Evolutionary conservation across 2,329 filamentous ascomycete genomes (phyloP).

Genomic region (Xylaria sp.): DNA sequence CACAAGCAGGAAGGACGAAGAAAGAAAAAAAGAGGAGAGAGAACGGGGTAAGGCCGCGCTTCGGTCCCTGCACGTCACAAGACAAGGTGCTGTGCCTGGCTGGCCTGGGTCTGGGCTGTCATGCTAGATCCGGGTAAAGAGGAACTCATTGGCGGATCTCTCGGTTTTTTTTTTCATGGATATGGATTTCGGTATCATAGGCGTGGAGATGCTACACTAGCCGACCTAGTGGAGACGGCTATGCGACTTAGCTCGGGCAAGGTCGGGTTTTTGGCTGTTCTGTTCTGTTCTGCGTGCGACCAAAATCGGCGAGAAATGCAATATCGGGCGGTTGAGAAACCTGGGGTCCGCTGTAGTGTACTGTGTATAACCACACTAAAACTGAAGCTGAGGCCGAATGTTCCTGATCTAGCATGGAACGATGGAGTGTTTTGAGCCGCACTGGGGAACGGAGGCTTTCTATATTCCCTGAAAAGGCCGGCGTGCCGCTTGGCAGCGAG

Average conservation of each 20-base stretch:
- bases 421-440: not conserved
- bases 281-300: not conserved
- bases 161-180: not conserved
- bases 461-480: too few species aligned
- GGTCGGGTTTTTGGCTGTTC: not conserved
- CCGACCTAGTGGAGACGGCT: slow-evolving; percentile 2
- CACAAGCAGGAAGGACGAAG: not conserved
- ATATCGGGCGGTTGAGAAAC: not conserved
- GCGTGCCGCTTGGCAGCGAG: too few species aligned
- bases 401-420: not conserved
- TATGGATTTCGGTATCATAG: not conserved
- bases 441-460: not conserved
- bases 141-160: slow-evolving; percentile 24
- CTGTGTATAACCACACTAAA: not conserved
- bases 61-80: slow-evolving; percentile 17
- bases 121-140: slow-evolving; percentile 26
- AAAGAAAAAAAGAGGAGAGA: not conserved
- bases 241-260: not conserved
- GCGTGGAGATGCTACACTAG: not conserved
- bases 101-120: not conserved
- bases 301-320: slow-evolving; percentile 40
- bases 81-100: slow-evolving; percentile 3
- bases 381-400: not conserved
- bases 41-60: not conserved
- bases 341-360: too few species aligned